Evolutionary conservation across 2,329 filamentous ascomycete species (phyloP).

Genomic region (Coniochaeta prunicola): DNA sequence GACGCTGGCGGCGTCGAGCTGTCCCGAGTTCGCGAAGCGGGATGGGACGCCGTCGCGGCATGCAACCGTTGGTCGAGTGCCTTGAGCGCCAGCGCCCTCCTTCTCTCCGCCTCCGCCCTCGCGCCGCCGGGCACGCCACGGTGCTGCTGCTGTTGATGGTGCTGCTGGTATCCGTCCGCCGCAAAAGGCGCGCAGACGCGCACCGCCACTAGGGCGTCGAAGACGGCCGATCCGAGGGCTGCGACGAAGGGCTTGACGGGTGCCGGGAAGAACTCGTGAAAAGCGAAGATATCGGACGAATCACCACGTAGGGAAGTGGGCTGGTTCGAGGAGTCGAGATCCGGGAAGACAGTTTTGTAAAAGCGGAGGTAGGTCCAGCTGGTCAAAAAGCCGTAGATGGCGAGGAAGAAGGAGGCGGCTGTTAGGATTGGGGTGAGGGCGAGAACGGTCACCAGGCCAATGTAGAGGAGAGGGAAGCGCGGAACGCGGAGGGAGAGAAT

Average conservation of each 20-base stretch:
- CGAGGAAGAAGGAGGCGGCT: slow-evolving; percentile 73
- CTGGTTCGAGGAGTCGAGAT: slow-evolving; percentile 54
- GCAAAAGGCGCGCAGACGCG: slow-evolving; percentile 82
- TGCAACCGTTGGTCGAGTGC: slow-evolving; percentile 87
- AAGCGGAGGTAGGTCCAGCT: slow-evolving; percentile 97
- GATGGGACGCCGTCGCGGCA: slow-evolving; percentile 59
- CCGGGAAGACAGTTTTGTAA: slow-evolving; percentile 71
- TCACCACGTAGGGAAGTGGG: slow-evolving; percentile 68
- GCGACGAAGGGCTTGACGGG: slow-evolving; percentile 71
- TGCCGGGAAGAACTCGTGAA: slow-evolving; percentile 91
- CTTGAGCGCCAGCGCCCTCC: slow-evolving; percentile 81
- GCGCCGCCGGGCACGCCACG: slow-evolving; percentile 58
- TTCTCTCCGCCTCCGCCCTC: slow-evolving; percentile 83
- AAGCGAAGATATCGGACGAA: slow-evolving; percentile 91
- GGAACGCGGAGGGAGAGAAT: slow-evolving; percentile 82
- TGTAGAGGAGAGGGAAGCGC: slow-evolving; percentile 61
- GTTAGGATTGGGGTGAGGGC: slow-evolving; percentile 49
- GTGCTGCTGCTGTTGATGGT: slow-evolving; percentile 45
- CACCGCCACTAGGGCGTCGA: slow-evolving; percentile 65
- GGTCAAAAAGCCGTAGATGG: slow-evolving; percentile 72
- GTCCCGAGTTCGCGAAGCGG: slow-evolving; percentile 24
- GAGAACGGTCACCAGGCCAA: slow-evolving; percentile 64
- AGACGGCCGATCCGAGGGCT: slow-evolving; percentile 66
- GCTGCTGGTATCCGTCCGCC: slow-evolving; percentile 69
- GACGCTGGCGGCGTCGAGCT: slow-evolving; percentile 38